Percentiles rank a stretch among this genome's conserved stretches.
Evolutionary conservation across 2,329 filamentous ascomycete species (phyloP).

Genomic region (Colletotrichum theobromicola): DNA sequence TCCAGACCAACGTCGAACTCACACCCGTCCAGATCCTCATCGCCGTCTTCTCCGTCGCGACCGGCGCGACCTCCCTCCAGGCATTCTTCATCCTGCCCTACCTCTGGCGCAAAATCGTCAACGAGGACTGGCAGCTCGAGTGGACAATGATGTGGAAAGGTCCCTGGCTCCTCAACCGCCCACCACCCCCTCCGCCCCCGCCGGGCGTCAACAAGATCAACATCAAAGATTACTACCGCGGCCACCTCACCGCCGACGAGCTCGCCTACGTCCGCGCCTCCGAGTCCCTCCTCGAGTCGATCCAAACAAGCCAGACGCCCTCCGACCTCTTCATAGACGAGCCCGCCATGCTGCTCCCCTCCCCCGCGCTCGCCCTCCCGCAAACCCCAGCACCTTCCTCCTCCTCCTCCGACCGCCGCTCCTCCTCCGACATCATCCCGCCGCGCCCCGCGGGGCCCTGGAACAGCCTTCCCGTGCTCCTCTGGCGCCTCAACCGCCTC

Average conservation of each 20-base stretch:
- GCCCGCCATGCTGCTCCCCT: constrained; percentile 30
- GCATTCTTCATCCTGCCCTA: constrained; percentile 57
- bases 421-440: constrained; percentile 29
- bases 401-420: not conserved
- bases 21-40: constrained; percentile 28
- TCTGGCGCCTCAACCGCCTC: constrained; percentile 44
- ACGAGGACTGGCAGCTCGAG: constrained; percentile 56
- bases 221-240: constrained; percentile 54
- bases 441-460: constrained; percentile 41
- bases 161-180: constrained; percentile 47
- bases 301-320: constrained; percentile 29
- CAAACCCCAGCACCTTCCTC: constrained; percentile 3
- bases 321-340: constrained; percentile 31
- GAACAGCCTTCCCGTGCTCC: constrained; percentile 45
- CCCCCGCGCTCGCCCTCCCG: constrained; percentile 29
- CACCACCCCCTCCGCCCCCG: constrained; percentile 38
- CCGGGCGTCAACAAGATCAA: constrained; percentile 44
- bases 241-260: constrained; percentile 51
- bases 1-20: constrained; percentile 27
- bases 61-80: constrained; percentile 45
- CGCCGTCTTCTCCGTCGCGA: constrained; percentile 49
- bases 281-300: constrained; percentile 36
- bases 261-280: constrained; percentile 42
- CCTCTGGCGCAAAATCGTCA: constrained; percentile 53
- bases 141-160: constrained; percentile 54